phyloP scores from a whole-genome alignment of 1,284 basidiomycete species.

The Polyporus tsugae region DNA sequence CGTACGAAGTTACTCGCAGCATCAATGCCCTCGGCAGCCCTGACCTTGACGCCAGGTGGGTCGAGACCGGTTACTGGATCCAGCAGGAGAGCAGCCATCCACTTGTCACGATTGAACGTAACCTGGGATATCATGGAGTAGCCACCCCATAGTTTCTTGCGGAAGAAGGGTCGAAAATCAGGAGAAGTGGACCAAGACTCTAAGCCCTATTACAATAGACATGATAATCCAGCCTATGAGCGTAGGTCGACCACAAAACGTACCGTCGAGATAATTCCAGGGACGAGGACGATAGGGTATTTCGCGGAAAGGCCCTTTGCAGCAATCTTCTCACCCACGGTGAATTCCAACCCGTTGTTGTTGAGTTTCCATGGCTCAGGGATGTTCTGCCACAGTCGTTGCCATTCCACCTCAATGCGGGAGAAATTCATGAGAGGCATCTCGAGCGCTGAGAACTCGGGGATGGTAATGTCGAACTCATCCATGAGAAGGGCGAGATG shows the following conservation, averaged over 20 bases:
- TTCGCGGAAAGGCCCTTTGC: constrained; percentile 74
- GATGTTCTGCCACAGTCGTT: constrained; percentile 65
- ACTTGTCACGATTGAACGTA: constrained; percentile 84
- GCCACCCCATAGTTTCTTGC: constrained; percentile 89
- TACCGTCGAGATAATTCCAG: constrained; percentile 83
- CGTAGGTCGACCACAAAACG: constrained; percentile 32
- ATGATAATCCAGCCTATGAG: neutral
- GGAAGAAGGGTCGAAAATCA: constrained; percentile 82
- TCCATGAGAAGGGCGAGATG: constrained; percentile 50
- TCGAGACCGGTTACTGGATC: constrained; percentile 95
- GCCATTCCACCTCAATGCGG: constrained; percentile 74
- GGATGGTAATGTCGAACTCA: constrained; percentile 60
- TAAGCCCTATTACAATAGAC: constrained; percentile 57
- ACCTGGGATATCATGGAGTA: constrained; percentile 89
- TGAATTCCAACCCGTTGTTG: constrained; percentile 85
- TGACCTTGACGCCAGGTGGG: constrained; percentile 87
- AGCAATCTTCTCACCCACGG: constrained; percentile 79
- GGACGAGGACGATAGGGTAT: constrained; percentile 83
- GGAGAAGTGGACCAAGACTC: constrained; percentile 89
- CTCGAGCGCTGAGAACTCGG: constrained; percentile 62
- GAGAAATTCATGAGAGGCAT: constrained; percentile 67
- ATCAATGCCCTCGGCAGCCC: constrained; percentile 92
- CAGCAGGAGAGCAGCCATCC: constrained; percentile 91
- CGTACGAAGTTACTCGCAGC: constrained; percentile 93
- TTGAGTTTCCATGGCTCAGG: constrained; percentile 85